Base-by-base conservation (phyloP, 1,284 basidiomycete genomes). In the Cronartium quercuum region DNA sequence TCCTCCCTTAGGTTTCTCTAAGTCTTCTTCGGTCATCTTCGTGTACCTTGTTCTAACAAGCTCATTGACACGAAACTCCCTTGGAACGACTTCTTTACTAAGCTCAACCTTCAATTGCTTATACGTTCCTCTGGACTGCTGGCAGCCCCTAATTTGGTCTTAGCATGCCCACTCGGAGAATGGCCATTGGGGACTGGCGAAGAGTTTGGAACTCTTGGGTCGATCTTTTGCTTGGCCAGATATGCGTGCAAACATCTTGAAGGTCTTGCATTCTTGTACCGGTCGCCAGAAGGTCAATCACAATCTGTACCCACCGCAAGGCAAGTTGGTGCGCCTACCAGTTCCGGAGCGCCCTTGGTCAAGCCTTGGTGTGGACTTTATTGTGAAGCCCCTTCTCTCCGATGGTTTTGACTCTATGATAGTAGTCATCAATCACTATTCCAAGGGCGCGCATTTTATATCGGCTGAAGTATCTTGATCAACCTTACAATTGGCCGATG, bases 371-470 rank as follows among this genome's bases (percentile, higher is more conserved):
- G 47, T 76, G 4, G 76, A 80, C 38, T 64, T 81, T 0, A 78
- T 80, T 44, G 76, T 64, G 0, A 75, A 78, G 1, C 76, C 81
- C 0, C 76, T 76, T 0, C 9, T 29, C 0, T 71, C 58, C 0
- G 4, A 62, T 1, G 73, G 66, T 6, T 77, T 67, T 40, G 73
- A 81, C 65, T 58, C 68, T 1, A 67, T 81, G 0, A 21, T 81
- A 44, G 78, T 81, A 6, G 29, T 80, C 41, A 77, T 81, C 0
- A 58, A 78, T 66, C 34, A 44, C 12, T 70, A 77, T 44, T 69
- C 76, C 2, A 78, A 78, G 29, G 66, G 34, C 18, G 66, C 44
- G 29, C 66, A 67, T 57, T 55, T 67, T 10, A 51, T 68, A 10
- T 55, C 66, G 18, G 24, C 15, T 58, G 6, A 35, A 4, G 66